Base-by-base conservation (phyloP, 179 eudicot species). In the Beta corolliflora region DNA sequence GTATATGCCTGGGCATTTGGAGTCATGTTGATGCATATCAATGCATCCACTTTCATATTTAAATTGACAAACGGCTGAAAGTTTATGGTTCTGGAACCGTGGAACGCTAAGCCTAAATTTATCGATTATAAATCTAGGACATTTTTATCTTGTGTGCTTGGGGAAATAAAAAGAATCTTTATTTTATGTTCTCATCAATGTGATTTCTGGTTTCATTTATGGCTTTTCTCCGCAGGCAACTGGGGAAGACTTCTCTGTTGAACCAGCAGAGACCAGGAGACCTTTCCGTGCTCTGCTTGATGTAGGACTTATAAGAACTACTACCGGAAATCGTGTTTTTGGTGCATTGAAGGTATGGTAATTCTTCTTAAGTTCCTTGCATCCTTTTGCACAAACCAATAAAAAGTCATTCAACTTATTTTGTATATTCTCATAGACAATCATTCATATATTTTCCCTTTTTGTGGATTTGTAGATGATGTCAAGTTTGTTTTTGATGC, bases 261-360 rank as follows among this genome's bases (percentile, higher is more conserved):
- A 88, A 66, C 90, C 90, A 25, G 79, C 79, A 14, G 90, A 84
- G 1, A 81, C 76, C 76, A 81, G 90, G 84, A 84, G 88, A 54
- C 90, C 90, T 14, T 88, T 88, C 84, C 88, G 90, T 73, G 90
- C 90, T 79, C 85, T 88, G 8, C 88, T 86, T 77, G 90, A 88
- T 86, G 85, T 84, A 36, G 97, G 94, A 9, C 94, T 92, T 58
- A 1, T 92, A 1, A 84, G 89, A 71, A 92, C 97, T 0, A 92
- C 97, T 0, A 92, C 94, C 21, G 94, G 97, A 14, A 92, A 92
- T 80, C 93, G 93, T 85, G 93, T 92, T 19, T 92, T 92, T 83
- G 93, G 92, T 85, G 93, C 93, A 65, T 72, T 92, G 41, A 92
- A 92, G 96, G 96, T 92, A 84, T 60, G n/a, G 0, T 70, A 16